Evolutionary conservation across 2,329 filamentous ascomycete genomes (phyloP), one percentile per base, ranked within the genome.

Genomic region (Dactylonectria estremocensis): DNA sequence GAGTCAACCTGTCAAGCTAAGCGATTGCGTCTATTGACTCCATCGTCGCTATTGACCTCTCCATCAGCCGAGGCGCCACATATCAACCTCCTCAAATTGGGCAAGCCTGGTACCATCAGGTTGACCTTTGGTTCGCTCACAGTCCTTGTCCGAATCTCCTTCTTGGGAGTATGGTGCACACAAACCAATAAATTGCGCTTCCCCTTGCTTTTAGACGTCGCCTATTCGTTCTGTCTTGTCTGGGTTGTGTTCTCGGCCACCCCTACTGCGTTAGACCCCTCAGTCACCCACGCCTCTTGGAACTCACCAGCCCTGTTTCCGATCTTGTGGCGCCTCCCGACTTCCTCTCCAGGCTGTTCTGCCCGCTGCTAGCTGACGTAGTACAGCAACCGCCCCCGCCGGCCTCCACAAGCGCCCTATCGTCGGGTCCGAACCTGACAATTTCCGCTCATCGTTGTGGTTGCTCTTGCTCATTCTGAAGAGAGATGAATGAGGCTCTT

Each of bases 341-440:
- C 64, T 61, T 66, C 64, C 57, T 18, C 40, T 66, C 64, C 48
- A 31, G 57, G 63, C 22, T 48, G 43, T 57, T 53, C 35, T 66
- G 63, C 43, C 57, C 57, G 63, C 18, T 61, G 63, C 24, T 61
- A 61, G 57, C 53, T 52, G 9, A 35, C 31, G 31, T 53, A 53
- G 50, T 40, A 33, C 35, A 40, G 24, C 45, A 49, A 7, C 46
- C 18, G 50, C 57, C 46, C 63, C 63, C 57, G 56, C 52, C 20
- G 1, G 35, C 53, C 18, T 48, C 22, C 24, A 35, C 24, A 24
- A 35, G 43, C 53, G 57, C 58, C 46, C 58, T 52, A 52, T 56
- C 56, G 52, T 48, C 50, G 49, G 37, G 40, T 24, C 45, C 40
- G 28, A 45, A 20, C 50, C 18, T 53, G 31, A 53, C 50, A 35